Evolutionary conservation across 2,329 filamentous ascomycete species (phyloP).

Genomic region (Apiospora koreana): DNA sequence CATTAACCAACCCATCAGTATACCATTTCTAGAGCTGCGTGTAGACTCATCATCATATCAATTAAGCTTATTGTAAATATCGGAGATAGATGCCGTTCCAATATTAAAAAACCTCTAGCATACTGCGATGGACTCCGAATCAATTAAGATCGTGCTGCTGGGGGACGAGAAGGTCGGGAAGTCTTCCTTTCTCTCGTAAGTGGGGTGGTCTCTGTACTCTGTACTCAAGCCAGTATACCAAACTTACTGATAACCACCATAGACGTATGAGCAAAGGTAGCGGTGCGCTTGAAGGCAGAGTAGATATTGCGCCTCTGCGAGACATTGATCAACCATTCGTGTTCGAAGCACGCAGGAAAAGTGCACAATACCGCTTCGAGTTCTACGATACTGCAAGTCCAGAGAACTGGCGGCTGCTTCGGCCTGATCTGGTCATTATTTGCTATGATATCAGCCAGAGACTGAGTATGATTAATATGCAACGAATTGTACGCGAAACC

Average conservation of each 20-base stretch:
- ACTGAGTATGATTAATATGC: conserved; percentile 58
- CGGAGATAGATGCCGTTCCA: no score
- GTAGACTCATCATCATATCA: not conserved
- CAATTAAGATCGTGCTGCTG: conserved; percentile 57
- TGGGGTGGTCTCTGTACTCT: conserved; percentile 19
- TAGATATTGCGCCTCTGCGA: conserved; percentile 50
- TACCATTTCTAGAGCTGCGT: conserved; percentile 18
- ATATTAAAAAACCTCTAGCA: not conserved
- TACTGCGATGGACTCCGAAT: conserved; percentile 46
- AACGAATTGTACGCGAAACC: conserved; percentile 49
- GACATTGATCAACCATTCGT: conserved; percentile 63
- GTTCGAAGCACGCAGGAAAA: conserved; percentile 53
- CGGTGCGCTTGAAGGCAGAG: conserved; percentile 39
- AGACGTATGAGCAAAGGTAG: conserved; percentile 55
- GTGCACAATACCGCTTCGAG: conserved; percentile 52
- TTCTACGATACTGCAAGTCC: conserved; percentile 62
- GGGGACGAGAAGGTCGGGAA: conserved; percentile 62
- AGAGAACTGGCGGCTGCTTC: conserved; percentile 58
- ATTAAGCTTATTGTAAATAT: no score
- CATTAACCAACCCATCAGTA: not conserved
- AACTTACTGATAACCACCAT: conserved; percentile 9
- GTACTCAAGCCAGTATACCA: conserved; percentile 10
- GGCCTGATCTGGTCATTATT: conserved; percentile 58
- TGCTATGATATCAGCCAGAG: conserved; percentile 65
- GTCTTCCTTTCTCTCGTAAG: conserved; percentile 63